Percentiles rank a stretch among this genome's conserved stretches.
Conservation (phyloP, 495 filamentous ascomycete species). For the Annulohypoxylon moriforme region DNA sequence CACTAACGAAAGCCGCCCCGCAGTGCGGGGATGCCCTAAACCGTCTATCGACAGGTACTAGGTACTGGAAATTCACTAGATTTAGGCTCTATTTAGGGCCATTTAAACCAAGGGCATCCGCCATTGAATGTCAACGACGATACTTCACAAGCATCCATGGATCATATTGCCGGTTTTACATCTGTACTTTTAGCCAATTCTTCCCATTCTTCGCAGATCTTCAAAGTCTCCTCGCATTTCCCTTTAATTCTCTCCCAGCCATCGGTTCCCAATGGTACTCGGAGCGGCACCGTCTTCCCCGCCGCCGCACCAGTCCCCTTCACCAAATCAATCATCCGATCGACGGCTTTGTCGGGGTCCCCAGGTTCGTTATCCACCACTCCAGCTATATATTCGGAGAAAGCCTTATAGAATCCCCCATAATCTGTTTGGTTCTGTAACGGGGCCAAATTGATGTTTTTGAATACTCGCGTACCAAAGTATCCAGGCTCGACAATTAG, state of each 20-base stretch:
- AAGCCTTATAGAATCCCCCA: slow-evolving; percentile 1
- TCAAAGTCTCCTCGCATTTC: slow-evolving; percentile 42
- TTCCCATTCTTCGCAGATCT: slow-evolving; percentile 39
- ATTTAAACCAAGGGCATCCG: too few species aligned
- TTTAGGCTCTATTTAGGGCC: too few species aligned
- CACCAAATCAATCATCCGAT: slow-evolving; percentile 55
- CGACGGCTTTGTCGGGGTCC: slow-evolving; percentile 51
- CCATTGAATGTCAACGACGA: background rate
- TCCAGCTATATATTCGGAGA: background rate
- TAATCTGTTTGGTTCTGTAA: slow-evolving; percentile 16
- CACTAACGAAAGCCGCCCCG: too few species aligned
- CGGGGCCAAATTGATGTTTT: slow-evolving; percentile 28
- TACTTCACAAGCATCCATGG: background rate
- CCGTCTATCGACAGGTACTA: too few species aligned
- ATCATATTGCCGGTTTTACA: background rate
- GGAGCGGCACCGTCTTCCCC: slow-evolving; percentile 55
- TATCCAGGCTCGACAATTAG: slow-evolving; percentile 15
- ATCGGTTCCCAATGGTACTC: slow-evolving; percentile 59
- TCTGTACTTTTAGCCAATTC: slow-evolving; percentile 17
- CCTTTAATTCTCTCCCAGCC: slow-evolving; percentile 52
- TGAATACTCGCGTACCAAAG: slow-evolving; percentile 25
- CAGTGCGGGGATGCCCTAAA: too few species aligned
- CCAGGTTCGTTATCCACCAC: slow-evolving; percentile 52
- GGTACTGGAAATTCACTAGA: too few species aligned
- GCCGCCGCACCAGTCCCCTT: slow-evolving; percentile 51